Conservation (phyloP, 768 basidiomycete genomes). For the Xerocomellus chrysenteron region DNA sequence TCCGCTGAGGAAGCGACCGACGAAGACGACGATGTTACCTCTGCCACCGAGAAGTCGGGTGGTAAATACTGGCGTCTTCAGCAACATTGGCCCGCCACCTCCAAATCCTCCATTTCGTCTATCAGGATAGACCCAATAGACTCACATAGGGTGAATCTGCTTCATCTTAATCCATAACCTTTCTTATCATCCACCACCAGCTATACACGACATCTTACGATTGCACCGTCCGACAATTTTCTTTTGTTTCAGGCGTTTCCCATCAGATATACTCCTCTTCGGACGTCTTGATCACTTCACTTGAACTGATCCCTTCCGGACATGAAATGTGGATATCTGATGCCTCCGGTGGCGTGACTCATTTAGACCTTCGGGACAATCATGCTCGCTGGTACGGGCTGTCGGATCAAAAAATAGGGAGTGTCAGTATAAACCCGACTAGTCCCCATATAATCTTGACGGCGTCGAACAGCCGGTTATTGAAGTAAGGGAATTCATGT, state of each 20-base stretch:
- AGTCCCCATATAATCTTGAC: conserved; percentile 66
- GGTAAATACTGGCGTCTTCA: conserved; percentile 82
- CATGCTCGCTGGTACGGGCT: conserved; percentile 61
- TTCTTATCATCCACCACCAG: conserved; percentile 36
- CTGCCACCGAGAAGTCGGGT: conserved; percentile 47
- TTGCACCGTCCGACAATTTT: conserved; percentile 69
- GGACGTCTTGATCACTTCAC: conserved; percentile 63
- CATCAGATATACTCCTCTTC: conserved; percentile 60
- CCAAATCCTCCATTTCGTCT: conserved; percentile 76
- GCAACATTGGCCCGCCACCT: conserved; percentile 78
- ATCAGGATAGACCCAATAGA: conserved; percentile 77
- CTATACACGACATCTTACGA: conserved; percentile 83
- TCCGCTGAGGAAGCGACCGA: conserved; percentile 61
- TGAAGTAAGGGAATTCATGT: conserved; percentile 52
- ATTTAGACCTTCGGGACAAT: conserved; percentile 69
- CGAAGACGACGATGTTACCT: conserved; percentile 54
- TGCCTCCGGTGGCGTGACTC: conserved; percentile 65
- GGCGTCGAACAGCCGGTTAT: conserved; percentile 67
- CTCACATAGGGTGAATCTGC: conserved; percentile 59
- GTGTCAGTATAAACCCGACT: conserved; percentile 74
- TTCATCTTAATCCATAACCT: background rate
- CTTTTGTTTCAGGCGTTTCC: conserved; percentile 71
- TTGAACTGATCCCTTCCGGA: conserved; percentile 67
- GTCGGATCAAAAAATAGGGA: conserved; percentile 74
- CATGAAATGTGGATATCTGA: conserved; percentile 88